These are phyloP conservation scores for Pseudogymnoascus sp. DNA, from an alignment of 2,329 filamentous ascomycete species.

Conservation along the genomic window DNA sequence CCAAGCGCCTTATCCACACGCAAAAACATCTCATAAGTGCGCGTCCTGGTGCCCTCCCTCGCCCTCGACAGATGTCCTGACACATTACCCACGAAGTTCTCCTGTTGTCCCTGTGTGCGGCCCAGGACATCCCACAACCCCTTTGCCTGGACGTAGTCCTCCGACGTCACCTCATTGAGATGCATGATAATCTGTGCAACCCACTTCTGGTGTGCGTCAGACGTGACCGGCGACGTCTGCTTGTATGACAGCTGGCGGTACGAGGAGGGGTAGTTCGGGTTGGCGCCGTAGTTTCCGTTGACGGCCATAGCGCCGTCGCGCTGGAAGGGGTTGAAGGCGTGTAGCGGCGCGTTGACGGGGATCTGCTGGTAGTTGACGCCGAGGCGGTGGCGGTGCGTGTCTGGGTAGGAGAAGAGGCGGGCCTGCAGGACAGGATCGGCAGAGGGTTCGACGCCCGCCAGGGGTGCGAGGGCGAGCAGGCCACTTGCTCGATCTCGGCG, in stretches of 20 bases:
- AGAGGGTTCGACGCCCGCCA: slow-evolving; percentile 61
- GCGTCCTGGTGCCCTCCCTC: slow-evolving; percentile 46
- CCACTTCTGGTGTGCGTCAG: slow-evolving; percentile 42
- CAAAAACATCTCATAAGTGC: slow-evolving; percentile 56
- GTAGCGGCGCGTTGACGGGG: slow-evolving; percentile 40
- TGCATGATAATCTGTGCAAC: slow-evolving; percentile 39
- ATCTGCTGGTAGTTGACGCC: slow-evolving; percentile 54
- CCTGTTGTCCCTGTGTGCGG: slow-evolving; percentile 45
- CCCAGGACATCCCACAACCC: slow-evolving; percentile 29
- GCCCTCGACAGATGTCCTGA: slow-evolving; percentile 50
- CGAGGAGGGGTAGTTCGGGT: slow-evolving; percentile 51
- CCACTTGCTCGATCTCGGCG: slow-evolving; percentile 62
- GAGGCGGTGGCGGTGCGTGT: slow-evolving; percentile 53
- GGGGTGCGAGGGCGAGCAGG: slow-evolving; percentile 62
- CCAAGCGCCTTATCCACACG: slow-evolving; percentile 50
- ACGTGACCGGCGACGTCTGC: slow-evolving; percentile 32
- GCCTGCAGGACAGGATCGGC: slow-evolving; percentile 64
- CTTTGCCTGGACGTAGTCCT: slow-evolving; percentile 30
- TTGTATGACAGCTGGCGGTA: slow-evolving; percentile 41
- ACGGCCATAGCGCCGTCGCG: slow-evolving; percentile 66
- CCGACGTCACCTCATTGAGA: slow-evolving; percentile 34
- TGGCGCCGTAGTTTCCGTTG: slow-evolving; percentile 56
- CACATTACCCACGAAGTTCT: slow-evolving; percentile 55
- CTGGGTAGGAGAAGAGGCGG: slow-evolving; percentile 64
- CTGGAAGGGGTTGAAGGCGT: slow-evolving; percentile 61